Evolutionary conservation across 306 rosid species (phyloP), one percentile per base, ranked within the genome.

Genomic region (Neltuma alba): DNA sequence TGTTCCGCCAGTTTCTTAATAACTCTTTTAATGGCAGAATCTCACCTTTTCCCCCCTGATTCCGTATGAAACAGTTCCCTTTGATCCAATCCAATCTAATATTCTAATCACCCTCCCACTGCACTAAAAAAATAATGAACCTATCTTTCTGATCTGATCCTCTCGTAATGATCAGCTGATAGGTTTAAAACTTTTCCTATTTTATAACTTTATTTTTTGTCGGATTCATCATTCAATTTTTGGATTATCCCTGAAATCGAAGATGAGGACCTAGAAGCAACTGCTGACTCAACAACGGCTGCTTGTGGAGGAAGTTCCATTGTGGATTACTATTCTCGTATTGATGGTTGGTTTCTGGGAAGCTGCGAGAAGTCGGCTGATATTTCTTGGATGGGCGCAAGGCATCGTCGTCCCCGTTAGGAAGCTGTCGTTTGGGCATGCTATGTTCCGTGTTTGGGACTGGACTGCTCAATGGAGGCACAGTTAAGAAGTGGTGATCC

Each of bases 211-310:
- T 9, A 0, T 20, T 8, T 9, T 55, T 44, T 42, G 20, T 50
- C 44, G 40, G 54, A n/a, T n/a, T n/a, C n/a, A n/a, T n/a, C n/a
- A n/a, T n/a, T 15, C 20, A 14, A 58, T 5, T 41, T 75, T 58
- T 61, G 42, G 58, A 61, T 79, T 47, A 83, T 55, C 86, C 83
- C 58, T 83, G 88, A 67, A 83, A 89, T 54, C 76, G 89, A 67
- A 70, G 83, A 65, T 87, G 87, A 79, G 89, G 89, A 72, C 85
- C 85, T 57, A 87, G 70, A 75, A 89, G 77, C 52, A 87, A 80
- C 13, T 82, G 89, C 45, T 87, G 91, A 62, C 78, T 89, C 82
- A 85, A 44, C 71, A 80, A 60, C 20, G 80, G 64, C 57, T 79
- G 89, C 75, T 82, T 89, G 57, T 74, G 62, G 54, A 81, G 79